Percentiles rank a stretch among this genome's conserved stretches.
Evolutionary conservation across 2,329 filamentous ascomycete genomes (phyloP).

Genomic region (Zymoseptoria pseudotritici): DNA sequence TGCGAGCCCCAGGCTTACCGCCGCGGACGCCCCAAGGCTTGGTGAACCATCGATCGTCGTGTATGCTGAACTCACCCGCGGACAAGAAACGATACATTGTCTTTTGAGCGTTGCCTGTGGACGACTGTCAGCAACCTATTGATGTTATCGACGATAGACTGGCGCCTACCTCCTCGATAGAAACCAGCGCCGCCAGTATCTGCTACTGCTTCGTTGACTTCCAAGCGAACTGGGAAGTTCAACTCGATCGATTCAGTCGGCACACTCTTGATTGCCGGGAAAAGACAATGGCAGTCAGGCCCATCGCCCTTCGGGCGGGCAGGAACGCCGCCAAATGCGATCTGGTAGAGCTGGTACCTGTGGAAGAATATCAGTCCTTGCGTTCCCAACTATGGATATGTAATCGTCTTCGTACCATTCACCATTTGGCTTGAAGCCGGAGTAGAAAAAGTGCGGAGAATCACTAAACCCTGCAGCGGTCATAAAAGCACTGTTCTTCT

Average conservation of each 20-base stretch:
- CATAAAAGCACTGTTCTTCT: constrained; percentile 23
- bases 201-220: constrained; percentile 23
- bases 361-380: neutral
- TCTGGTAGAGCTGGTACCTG: constrained; percentile 39
- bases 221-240: constrained; percentile 21
- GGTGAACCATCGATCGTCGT: constrained; percentile 22
- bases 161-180: constrained; percentile 15
- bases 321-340: constrained; percentile 22
- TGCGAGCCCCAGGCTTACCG: constrained; percentile 20
- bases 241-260: constrained; percentile 23
- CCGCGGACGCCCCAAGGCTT: constrained; percentile 22
- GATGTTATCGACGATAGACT: neutral
- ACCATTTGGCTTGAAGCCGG: constrained; percentile 35
- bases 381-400: neutral
- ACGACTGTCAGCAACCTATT: neutral
- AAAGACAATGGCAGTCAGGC: constrained; percentile 23
- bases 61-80: constrained; percentile 20
- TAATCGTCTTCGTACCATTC: constrained; percentile 32
- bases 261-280: constrained; percentile 23
- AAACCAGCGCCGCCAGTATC: constrained; percentile 21
- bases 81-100: constrained; percentile 21
- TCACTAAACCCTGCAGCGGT: constrained; percentile 23
- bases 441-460: constrained; percentile 24
- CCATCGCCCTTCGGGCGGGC: constrained; percentile 22
- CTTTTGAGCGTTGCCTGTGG: constrained; percentile 16